phyloP scores from a whole-genome alignment of 805 yeast genomes.

The Candida alai region DNA sequence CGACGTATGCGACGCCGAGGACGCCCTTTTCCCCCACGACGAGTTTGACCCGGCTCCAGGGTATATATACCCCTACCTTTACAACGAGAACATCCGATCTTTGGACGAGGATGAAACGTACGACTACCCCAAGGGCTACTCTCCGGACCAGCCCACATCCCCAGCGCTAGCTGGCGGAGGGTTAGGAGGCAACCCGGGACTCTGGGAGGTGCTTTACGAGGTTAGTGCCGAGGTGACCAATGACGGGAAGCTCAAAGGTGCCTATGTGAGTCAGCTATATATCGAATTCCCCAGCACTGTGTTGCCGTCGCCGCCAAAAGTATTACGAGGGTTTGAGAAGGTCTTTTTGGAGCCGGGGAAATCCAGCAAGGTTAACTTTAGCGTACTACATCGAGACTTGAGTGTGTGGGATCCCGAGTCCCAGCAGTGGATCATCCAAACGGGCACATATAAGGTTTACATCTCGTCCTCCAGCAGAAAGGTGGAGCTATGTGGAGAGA shows the following conservation, averaged over 20 bases:
- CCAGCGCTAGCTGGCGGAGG: conserved; percentile 48
- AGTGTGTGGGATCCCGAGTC: conserved; percentile 52
- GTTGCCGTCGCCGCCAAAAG: conserved; percentile 49
- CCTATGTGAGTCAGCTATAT: conserved; percentile 50
- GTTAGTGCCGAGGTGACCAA: conserved; percentile 46
- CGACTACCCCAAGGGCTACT: conserved; percentile 37
- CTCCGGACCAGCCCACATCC: conserved; percentile 29
- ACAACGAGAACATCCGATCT: conserved; percentile 29
- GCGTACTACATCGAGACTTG: conserved; percentile 49
- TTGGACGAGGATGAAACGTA: conserved; percentile 34
- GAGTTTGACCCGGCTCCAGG: conserved; percentile 53
- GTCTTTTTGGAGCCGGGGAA: conserved; percentile 42
- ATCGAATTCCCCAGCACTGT: conserved; percentile 47
- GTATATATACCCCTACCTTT: conserved; percentile 52
- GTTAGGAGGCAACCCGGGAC: conserved; percentile 56
- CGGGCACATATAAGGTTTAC: conserved; percentile 51
- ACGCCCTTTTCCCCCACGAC: conserved; percentile 50
- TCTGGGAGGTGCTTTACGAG: conserved; percentile 50
- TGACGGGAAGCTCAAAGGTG: conserved; percentile 44
- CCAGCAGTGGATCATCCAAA: conserved; percentile 57
- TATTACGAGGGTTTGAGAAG: conserved; percentile 57
- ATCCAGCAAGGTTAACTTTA: conserved; percentile 35
- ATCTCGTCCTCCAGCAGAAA: conserved; percentile 48
- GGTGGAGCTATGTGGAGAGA: conserved; percentile 44
- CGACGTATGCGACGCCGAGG: conserved; percentile 51